A percentile compares a stretch with the other conserved stretches of the same genome.
These are phyloP conservation scores for maize (Zea mays) DNA, from an alignment of 176 grass and related monocot genomes.

Conservation along the genomic window DNA sequence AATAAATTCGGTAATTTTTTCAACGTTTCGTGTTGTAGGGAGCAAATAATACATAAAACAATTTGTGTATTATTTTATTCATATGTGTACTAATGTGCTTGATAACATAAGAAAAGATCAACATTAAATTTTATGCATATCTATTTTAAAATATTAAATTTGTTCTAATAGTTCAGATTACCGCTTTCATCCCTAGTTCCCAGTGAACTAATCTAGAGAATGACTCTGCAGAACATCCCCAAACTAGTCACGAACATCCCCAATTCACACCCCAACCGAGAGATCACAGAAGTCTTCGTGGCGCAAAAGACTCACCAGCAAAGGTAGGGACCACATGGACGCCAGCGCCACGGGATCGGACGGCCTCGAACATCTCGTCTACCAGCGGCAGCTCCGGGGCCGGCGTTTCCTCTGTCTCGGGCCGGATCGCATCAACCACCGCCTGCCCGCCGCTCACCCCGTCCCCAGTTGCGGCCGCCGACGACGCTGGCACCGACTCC, in stretches of 20 bases:
- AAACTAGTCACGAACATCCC: neutral
- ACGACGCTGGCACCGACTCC: slow-evolving; percentile 31
- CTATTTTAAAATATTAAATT: no score
- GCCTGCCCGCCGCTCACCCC: slow-evolving; percentile 30
- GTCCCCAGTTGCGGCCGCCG: slow-evolving; percentile 27
- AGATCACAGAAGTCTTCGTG: slow-evolving; percentile 28
- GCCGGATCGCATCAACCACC: slow-evolving; percentile 28
- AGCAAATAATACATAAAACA: no score
- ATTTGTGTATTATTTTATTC: no score
- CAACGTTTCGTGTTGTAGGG: no score
- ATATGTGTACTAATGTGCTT: no score
- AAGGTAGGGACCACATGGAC: slow-evolving; percentile 91
- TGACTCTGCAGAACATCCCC: neutral
- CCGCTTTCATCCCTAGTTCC: no score
- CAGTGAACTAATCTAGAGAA: no score
- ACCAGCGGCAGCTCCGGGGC: slow-evolving; percentile 36
- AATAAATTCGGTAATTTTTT: no score
- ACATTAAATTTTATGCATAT: no score
- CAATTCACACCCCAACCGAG: slow-evolving; percentile 24
- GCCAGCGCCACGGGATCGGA: slow-evolving; percentile 75
- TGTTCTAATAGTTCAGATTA: no score
- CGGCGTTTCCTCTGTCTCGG: slow-evolving; percentile 16
- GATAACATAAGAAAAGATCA: no score
- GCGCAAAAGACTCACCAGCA: slow-evolving; percentile 58
- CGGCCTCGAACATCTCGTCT: slow-evolving; percentile 69